Evolutionary conservation across 1,139 yeast species (phyloP), one percentile per base, ranked within the genome.

Genomic region (Kodamaea derodonti): DNA sequence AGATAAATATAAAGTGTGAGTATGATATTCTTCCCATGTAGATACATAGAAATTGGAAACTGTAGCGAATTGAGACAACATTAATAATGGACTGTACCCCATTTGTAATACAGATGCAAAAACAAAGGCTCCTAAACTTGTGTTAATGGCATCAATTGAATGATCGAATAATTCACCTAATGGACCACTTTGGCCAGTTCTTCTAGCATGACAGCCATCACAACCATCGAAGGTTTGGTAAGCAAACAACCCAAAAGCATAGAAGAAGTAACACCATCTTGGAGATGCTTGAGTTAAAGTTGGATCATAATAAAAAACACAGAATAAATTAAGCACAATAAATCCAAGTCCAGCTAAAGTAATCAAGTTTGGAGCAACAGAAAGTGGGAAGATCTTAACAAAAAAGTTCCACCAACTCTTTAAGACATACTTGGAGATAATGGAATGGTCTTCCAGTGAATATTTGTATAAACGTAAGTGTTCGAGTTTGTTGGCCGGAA

Each of bases 141-240:
- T 87, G 54, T 90, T 90, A 48, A 87, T 66, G 0, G 97, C 95
- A 60, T 90, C 97, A 34, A 87, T 79, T 43, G 96, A 87, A 53
- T 90, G 97, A 54, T 90, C 97, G 54, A 90, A 90, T 39, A 90
- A 69, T 56, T 90, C 97, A 28, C 97, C 97, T 49, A 90, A 65
- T 3, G 97, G 97, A 3, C 97, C 95, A 46, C 90, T 79, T 60
- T 88, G 95, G 12, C 95, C 95, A 1, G 97, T 90, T 51, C 92
- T 75, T 46, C 94, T 70, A 12, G 97, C 97, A 58, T 90, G 97
- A 46, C 84, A 76, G 9, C 97, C 97, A 58, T 90, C 97, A 59
- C 95, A 85, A 2, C 97, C 96, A 61, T 90, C 97, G 57, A 90
- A 88, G 0, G 97, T 90, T 55, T 90, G 97, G 57, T 90, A 90